phyloP scores from a whole-genome alignment of 179 eudicot genomes.

The Spergularia azorica region DNA sequence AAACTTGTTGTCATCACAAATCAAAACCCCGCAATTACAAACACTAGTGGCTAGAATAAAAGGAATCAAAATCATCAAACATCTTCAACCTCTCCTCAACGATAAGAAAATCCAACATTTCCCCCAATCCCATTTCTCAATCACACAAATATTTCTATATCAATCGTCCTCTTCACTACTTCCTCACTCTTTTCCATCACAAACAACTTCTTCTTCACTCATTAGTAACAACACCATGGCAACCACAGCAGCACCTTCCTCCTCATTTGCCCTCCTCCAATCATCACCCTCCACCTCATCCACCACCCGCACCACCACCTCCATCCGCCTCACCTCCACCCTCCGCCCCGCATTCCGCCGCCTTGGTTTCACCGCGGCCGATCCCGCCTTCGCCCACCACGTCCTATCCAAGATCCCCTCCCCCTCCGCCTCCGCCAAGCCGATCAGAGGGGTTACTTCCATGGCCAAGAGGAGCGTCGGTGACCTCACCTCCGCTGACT shows the following conservation, averaged over 20 bases:
- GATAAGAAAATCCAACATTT: conserved; percentile 52
- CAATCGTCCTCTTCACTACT: not conserved
- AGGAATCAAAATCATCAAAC: conserved; percentile 30
- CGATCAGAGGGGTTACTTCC: conserved; percentile 49
- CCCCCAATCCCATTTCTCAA: conserved; percentile 11
- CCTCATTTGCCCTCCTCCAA: conserved; percentile 44
- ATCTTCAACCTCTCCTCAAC: conserved; percentile 63
- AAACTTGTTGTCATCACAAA: too few relatives aligned
- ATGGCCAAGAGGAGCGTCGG: conserved; percentile 76
- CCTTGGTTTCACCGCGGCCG: conserved; percentile 49
- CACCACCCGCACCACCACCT: conserved; percentile 27
- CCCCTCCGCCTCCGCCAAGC: conserved; percentile 24
- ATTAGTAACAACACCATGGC: conserved; percentile 52
- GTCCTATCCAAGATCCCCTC: conserved; percentile 50
- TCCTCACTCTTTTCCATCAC: conserved; percentile 1
- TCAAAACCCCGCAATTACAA: not conserved
- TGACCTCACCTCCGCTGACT: conserved; percentile 43
- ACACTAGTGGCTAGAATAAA: conserved; percentile 25
- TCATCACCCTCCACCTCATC: conserved; percentile 45
- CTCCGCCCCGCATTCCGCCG: conserved; percentile 48
- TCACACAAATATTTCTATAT: conserved; percentile 18
- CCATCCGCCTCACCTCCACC: conserved; percentile 43
- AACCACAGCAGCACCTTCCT: conserved; percentile 55
- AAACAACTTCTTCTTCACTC: not conserved
- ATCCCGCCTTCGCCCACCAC: conserved; percentile 47